Conservation (phyloP, 495 filamentous ascomycete species). For the Aspergillus egyptiacus region DNA sequence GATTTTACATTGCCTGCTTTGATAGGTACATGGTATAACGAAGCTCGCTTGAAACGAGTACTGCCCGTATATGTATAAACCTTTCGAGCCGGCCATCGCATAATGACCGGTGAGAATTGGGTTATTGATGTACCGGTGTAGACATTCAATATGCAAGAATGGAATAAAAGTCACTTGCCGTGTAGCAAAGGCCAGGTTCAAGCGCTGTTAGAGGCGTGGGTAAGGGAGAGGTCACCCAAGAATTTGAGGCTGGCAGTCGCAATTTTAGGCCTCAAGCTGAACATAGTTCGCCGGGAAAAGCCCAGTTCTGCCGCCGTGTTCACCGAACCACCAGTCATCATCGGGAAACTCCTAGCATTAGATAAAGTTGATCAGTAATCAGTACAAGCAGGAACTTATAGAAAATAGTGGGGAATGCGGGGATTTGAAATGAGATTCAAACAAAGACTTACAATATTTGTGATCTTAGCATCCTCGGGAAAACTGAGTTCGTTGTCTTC, state of each 20-base stretch:
- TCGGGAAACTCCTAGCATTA: conserved; percentile 81
- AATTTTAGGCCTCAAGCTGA: conserved; percentile 51
- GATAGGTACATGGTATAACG: too few species aligned
- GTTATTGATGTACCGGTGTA: not conserved
- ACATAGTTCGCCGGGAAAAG: conserved; percentile 93
- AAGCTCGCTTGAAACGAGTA: too few species aligned
- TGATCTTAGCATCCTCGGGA: conserved; percentile 77
- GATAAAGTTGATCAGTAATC: conserved; percentile 1
- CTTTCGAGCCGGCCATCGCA: too few species aligned
- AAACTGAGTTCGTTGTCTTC: conserved; percentile 97
- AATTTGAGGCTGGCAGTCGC: not conserved
- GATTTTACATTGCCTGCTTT: too few species aligned
- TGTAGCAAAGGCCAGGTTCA: not conserved
- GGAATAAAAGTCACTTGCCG: not conserved
- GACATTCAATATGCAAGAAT: not conserved
- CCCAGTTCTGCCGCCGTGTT: conserved; percentile 70
- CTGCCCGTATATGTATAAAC: too few species aligned
- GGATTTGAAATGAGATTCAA: not conserved
- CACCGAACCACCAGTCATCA: conserved; percentile 97
- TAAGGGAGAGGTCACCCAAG: not conserved
- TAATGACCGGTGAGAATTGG: not conserved
- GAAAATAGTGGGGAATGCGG: too few species aligned
- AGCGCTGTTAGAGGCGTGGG: not conserved
- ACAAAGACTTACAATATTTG: conserved; percentile 49
- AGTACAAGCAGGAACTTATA: not conserved